Percentiles rank a stretch among this genome's conserved stretches.
Evolutionary conservation across 805 yeast genomes (phyloP).

Genomic region (Candida germanica): DNA sequence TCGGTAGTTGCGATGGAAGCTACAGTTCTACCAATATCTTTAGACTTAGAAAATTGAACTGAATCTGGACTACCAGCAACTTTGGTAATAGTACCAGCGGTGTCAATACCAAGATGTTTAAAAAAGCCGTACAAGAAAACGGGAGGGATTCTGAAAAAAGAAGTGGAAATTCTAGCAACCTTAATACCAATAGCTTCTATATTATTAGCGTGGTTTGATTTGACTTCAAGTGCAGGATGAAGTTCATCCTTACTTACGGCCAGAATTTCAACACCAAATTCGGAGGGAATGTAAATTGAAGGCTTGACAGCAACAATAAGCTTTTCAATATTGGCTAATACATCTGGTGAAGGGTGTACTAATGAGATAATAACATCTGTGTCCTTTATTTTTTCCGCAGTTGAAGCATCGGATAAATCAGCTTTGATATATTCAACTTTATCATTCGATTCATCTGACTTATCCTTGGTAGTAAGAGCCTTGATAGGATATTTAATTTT

Average conservation of each 20-base stretch:
- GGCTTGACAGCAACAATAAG: conserved; percentile 42
- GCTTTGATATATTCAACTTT: conserved; percentile 39
- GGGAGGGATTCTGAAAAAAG: conserved; percentile 27
- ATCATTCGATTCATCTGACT: conserved; percentile 24
- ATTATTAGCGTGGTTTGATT: conserved; percentile 37
- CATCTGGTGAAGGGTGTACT: conserved; percentile 26
- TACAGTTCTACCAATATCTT: conserved; percentile 44
- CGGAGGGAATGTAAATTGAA: conserved; percentile 56
- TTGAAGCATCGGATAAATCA: conserved; percentile 18
- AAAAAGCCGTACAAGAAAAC: conserved; percentile 33
- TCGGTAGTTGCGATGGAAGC: conserved; percentile 41
- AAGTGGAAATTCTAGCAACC: conserved; percentile 42
- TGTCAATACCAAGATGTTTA: conserved; percentile 36
- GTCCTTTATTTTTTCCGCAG: conserved; percentile 39
- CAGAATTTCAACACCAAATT: conserved; percentile 51
- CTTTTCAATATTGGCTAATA: conserved; percentile 33
- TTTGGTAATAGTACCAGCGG: conserved; percentile 26
- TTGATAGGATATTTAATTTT: conserved; percentile 47
- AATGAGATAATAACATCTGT: conserved; percentile 52
- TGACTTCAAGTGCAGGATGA: conserved; percentile 33
- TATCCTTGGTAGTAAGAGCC: conserved; percentile 47
- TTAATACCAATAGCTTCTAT: conserved; percentile 38
- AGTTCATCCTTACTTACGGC: conserved; percentile 12
- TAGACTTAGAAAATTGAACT: conserved; percentile 33
- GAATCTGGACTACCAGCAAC: conserved; percentile 39